A percentile compares a stretch with the other conserved stretches of the same genome.
These are phyloP conservation scores for Chaetomium cochliodes DNA, from an alignment of 495 filamentous ascomycete genomes.

Conservation along the genomic window DNA sequence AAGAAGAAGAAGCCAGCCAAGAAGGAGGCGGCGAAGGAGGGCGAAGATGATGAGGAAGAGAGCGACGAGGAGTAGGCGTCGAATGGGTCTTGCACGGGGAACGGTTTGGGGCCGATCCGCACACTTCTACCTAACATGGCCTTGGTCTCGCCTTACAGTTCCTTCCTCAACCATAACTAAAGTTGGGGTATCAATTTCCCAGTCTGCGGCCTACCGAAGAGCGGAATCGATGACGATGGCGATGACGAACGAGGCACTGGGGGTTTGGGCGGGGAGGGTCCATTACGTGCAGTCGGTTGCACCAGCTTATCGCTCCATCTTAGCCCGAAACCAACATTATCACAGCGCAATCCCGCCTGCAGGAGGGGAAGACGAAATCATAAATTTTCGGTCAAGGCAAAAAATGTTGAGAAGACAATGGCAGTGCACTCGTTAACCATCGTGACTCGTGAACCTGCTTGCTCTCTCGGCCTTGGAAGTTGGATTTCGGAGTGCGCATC, in stretches of 20 bases:
- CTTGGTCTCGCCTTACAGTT: neutral
- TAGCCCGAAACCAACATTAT: slow-evolving; percentile 22
- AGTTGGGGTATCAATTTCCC: neutral
- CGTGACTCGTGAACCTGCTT: slow-evolving; percentile 7
- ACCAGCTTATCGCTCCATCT: slow-evolving; percentile 28
- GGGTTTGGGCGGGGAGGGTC: slow-evolving; percentile 11
- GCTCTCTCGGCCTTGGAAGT: neutral
- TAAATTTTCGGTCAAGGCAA: slow-evolving; percentile 2
- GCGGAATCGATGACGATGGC: slow-evolving; percentile 12
- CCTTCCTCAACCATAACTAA: neutral
- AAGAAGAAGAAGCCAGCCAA: slow-evolving; percentile 69
- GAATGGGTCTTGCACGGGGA: neutral
- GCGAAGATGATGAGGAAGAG: slow-evolving; percentile 35
- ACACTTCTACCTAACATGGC: neutral
- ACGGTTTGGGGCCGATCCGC: neutral
- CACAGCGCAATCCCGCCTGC: slow-evolving; percentile 1
- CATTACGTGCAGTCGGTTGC: slow-evolving; percentile 17
- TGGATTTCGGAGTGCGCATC: neutral
- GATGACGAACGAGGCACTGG: neutral
- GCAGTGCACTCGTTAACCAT: neutral
- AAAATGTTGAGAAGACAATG: neutral
- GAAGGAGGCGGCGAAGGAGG: slow-evolving; percentile 52
- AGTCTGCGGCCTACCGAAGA: neutral
- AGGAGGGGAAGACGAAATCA: neutral
- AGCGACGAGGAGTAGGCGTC: slow-evolving; percentile 41